These are phyloP conservation scores for Nitzschia inconspicua DNA, from an alignment of 108 stramenopile genomes.

Conservation along the genomic window DNA sequence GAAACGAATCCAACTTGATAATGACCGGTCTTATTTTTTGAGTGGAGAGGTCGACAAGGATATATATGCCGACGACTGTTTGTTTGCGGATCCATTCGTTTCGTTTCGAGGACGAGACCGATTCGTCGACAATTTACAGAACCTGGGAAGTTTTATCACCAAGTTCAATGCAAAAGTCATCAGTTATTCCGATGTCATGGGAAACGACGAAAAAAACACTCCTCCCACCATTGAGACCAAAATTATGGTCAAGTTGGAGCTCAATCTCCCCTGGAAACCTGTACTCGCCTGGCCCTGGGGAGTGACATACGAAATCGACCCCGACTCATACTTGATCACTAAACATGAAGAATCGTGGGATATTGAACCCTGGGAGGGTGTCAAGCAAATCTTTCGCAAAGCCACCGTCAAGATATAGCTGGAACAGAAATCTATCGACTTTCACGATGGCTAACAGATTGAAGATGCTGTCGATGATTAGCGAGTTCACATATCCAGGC, in stretches of 20 bases:
- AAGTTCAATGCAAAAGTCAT: slow-evolving; percentile 70
- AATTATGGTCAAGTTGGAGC: slow-evolving; percentile 85
- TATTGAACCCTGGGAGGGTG: slow-evolving; percentile 77
- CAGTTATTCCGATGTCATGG: slow-evolving; percentile 44
- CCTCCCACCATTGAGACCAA: slow-evolving; percentile 6
- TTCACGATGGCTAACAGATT: too few relatives aligned
- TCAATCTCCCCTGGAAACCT: slow-evolving; percentile 91
- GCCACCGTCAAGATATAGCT: slow-evolving; percentile 37
- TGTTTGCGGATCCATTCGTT: slow-evolving; percentile 90
- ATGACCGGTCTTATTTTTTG: slow-evolving; percentile 84
- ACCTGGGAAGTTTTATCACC: slow-evolving; percentile 85
- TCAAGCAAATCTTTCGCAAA: slow-evolving; percentile 77
- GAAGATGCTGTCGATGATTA: too few relatives aligned
- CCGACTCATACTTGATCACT: slow-evolving; percentile 59
- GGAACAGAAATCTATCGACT: too few relatives aligned
- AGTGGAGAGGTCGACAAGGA: slow-evolving; percentile 77
- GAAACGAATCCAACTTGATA: slow-evolving; percentile 73
- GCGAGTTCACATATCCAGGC: too few relatives aligned
- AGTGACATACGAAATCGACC: slow-evolving; percentile 72
- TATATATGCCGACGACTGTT: slow-evolving; percentile 79
- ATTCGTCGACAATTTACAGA: slow-evolving; percentile 84
- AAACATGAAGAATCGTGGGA: slow-evolving; percentile 79
- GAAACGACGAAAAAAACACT: not conserved
- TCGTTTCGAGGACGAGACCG: slow-evolving; percentile 79
- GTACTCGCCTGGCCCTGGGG: slow-evolving; percentile 80